Base-by-base conservation (phyloP, 2,329 filamentous ascomycete genomes). In the Lecanosticta acicola region DNA sequence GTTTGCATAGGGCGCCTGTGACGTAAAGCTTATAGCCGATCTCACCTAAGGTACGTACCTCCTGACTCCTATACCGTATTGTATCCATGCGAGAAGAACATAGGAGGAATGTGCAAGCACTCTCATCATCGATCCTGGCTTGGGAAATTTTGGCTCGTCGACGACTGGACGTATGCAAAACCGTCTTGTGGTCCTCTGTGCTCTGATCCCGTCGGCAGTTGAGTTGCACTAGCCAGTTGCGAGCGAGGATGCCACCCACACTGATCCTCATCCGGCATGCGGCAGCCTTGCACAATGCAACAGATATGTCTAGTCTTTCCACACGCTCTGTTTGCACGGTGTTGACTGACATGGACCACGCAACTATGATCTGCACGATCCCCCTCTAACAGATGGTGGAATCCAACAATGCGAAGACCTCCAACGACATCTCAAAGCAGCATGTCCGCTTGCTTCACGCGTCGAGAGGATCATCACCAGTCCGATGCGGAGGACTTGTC, bases 401-500 rank as follows among this genome's bases (percentile, higher is more conserved):
- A 53, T 64, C 21, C 54, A 67, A 50, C 71, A 73, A 59, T 70
- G 67, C 53, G 53, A 57, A 38, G 61, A 68, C 43, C 55, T 73
- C 18, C 61, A 68, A 43, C 59, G 63, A 24, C 65, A 64, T 33
- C 54, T 73, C 14, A 63, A 64, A 49, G 48, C 60, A 4, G 59
- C 58, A 39, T 54, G 64, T 35, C 55, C 60, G 11, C 62, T 72
- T 29, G 67, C 64, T 13, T 59, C 67, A 16, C 68, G 75, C 41
- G 68, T 77, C 8, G 74, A 75, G 14, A 65, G 75, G 20, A 78
- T 85, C 43, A 59, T 86, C 24, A 76, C 78, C 39, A 84, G 80
- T 57, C 78, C 82, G 1, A 83, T 85, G 78, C 69, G 72, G 13
- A 72, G 83, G 21, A 84, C 81, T 1, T 68, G 85, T 21, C 78